phyloP scores from a whole-genome alignment of 176 grass and related monocot genomes.

The Oryza meyeriana region DNA sequence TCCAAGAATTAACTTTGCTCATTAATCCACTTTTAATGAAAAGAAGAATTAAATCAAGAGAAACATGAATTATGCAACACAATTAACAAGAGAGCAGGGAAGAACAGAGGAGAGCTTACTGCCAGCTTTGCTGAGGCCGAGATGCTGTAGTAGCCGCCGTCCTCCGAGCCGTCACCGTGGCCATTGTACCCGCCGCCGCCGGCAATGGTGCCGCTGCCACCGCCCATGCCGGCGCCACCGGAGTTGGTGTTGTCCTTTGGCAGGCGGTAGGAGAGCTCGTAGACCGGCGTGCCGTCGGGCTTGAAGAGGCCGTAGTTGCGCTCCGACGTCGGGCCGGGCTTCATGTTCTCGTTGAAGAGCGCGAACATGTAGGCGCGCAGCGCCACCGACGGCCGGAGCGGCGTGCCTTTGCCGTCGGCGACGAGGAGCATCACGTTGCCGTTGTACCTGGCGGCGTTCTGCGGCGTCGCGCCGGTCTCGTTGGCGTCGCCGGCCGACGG shows the following conservation, averaged over 20 bases:
- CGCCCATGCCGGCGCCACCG: background rate
- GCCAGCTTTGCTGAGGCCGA: conserved; percentile 26
- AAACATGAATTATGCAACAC: background rate
- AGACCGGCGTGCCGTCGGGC: conserved; percentile 58
- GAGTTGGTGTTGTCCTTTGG: conserved; percentile 39
- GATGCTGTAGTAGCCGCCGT: conserved; percentile 63
- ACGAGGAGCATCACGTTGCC: conserved; percentile 61
- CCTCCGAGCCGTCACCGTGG: conserved; percentile 11
- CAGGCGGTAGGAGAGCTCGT: conserved; percentile 48
- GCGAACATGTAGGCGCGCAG: conserved; percentile 67
- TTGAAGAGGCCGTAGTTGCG: conserved; percentile 69
- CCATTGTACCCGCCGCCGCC: conserved; percentile 2
- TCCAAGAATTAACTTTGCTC: background rate
- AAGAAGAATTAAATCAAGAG: background rate
- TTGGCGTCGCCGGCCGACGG: conserved; percentile 63
- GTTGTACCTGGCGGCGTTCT: conserved; percentile 67
- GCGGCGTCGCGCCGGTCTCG: conserved; percentile 46
- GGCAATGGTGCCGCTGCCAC: conserved; percentile 26
- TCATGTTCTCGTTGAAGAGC: conserved; percentile 81
- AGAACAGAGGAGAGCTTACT: conserved; percentile 18
- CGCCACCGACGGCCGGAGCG: conserved; percentile 43
- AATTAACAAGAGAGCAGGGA: background rate
- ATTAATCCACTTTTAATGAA: background rate
- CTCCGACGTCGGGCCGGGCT: conserved; percentile 67
- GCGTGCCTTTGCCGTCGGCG: conserved; percentile 63